Conservation (phyloP, 805 yeast genomes). For the Monosporozyma unispora region DNA sequence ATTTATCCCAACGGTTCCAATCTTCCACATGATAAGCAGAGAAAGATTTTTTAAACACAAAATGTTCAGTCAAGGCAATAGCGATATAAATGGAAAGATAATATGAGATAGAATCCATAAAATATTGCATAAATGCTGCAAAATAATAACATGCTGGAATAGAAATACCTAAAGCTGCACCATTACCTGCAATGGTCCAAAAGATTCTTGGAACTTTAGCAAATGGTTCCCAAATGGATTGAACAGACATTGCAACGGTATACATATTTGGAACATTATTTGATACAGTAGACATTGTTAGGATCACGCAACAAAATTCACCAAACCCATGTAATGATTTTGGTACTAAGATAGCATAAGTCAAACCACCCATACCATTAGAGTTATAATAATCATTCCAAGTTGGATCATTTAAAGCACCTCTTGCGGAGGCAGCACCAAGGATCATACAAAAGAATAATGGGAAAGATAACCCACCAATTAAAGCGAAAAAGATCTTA, state of each 20-base stretch:
- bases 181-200: slow-evolving; percentile 75
- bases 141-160: slow-evolving; percentile 81
- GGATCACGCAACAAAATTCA: slow-evolving; percentile 74
- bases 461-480: slow-evolving; percentile 58
- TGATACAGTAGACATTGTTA: slow-evolving; percentile 80
- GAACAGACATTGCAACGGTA: slow-evolving; percentile 80
- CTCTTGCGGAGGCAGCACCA: slow-evolving; percentile 82
- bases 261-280: slow-evolving; percentile 93
- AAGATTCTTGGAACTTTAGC: slow-evolving; percentile 68
- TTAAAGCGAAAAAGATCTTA: slow-evolving; percentile 56
- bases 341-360: slow-evolving; percentile 66
- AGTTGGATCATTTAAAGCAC: slow-evolving; percentile 37
- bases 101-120: slow-evolving; percentile 88
- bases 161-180: slow-evolving; percentile 71
- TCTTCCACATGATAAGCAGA: slow-evolving; percentile 53
- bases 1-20: slow-evolving; percentile 46
- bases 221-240: slow-evolving; percentile 71
- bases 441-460: slow-evolving; percentile 62
- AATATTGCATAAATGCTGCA: slow-evolving; percentile 63
- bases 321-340: slow-evolving; percentile 84
- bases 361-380: slow-evolving; percentile 70
- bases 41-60: slow-evolving; percentile 52
- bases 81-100: slow-evolving; percentile 81
- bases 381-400: slow-evolving; percentile 45
- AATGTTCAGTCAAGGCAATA: slow-evolving; percentile 72